Conservation (phyloP, 176 grass and related monocot species). For the Bolboschoenus planiculmis region DNA sequence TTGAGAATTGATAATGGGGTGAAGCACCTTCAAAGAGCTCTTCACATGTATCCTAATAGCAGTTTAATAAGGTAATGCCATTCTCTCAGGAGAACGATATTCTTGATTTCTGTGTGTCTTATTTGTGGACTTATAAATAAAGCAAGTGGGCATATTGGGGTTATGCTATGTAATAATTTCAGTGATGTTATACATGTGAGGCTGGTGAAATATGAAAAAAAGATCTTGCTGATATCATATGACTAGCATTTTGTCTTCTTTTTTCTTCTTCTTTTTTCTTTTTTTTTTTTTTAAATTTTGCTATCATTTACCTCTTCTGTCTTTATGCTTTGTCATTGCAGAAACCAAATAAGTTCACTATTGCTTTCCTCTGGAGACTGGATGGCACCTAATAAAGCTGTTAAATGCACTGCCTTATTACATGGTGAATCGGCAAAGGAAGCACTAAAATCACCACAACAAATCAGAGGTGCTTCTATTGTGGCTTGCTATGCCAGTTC, state of each 20-base stretch:
- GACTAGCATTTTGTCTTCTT: background rate
- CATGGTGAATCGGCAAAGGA: constrained; percentile 27
- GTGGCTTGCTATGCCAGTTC: constrained; percentile 72
- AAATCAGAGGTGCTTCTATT: constrained; percentile 65
- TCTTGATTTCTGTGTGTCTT: background rate
- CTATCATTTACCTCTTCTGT: background rate
- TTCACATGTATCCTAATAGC: constrained; percentile 88
- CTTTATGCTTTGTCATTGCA: constrained; percentile 31
- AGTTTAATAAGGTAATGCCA: constrained; percentile 66
- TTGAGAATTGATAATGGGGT: constrained; percentile 49
- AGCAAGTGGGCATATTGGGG: background rate
- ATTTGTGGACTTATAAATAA: background rate
- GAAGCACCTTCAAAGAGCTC: constrained; percentile 65
- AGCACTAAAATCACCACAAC: constrained; percentile 51
- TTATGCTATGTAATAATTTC: background rate
- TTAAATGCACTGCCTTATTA: constrained; percentile 50
- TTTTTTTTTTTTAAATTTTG: no score
- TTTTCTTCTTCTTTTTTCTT: background rate
- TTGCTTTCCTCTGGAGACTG: constrained; percentile 62
- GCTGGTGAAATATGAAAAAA: background rate
- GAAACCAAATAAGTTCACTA: constrained; percentile 80
- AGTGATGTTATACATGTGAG: background rate
- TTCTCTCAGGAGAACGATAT: constrained; percentile 1
- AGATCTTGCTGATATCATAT: background rate
- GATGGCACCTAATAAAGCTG: constrained; percentile 74